Conservation (phyloP, 1,139 yeast species). For the Pichia sp. region DNA sequence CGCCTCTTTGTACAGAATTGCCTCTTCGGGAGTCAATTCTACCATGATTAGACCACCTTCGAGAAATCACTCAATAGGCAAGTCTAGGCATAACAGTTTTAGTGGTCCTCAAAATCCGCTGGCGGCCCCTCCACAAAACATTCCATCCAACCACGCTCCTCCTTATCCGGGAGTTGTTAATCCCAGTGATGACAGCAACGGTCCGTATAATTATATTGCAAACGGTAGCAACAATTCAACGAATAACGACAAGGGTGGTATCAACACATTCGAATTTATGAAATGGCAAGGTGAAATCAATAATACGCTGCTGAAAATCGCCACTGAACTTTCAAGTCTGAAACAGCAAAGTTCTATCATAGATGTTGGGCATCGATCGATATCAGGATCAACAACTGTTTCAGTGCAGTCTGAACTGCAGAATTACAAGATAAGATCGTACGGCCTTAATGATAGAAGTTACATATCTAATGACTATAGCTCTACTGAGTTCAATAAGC, state of each 20-base stretch:
- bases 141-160: neutral
- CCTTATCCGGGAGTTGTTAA: neutral
- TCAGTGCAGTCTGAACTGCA: slow-evolving; percentile 10
- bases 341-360: slow-evolving; percentile 9
- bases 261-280: slow-evolving; percentile 25
- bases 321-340: slow-evolving; percentile 28
- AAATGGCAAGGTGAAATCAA: slow-evolving; percentile 35
- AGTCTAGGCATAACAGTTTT: slow-evolving; percentile 20
- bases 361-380: slow-evolving; percentile 17
- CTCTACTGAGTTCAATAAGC: neutral
- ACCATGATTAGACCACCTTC: slow-evolving; percentile 30
- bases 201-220: neutral
- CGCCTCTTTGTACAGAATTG: slow-evolving; percentile 31
- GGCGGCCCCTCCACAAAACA: neutral
- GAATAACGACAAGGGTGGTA: neutral
- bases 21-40: slow-evolving; percentile 29
- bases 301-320: slow-evolving; percentile 28
- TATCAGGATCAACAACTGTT: slow-evolving; percentile 14
- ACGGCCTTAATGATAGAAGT: neutral
- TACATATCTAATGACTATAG: neutral
- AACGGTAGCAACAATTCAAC: neutral
- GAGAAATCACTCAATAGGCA: slow-evolving; percentile 24
- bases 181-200: neutral
- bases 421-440: slow-evolving; percentile 13
- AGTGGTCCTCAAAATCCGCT: slow-evolving; percentile 6